phyloP scores from a whole-genome alignment of 805 yeast species.

The Candida verbasci region DNA sequence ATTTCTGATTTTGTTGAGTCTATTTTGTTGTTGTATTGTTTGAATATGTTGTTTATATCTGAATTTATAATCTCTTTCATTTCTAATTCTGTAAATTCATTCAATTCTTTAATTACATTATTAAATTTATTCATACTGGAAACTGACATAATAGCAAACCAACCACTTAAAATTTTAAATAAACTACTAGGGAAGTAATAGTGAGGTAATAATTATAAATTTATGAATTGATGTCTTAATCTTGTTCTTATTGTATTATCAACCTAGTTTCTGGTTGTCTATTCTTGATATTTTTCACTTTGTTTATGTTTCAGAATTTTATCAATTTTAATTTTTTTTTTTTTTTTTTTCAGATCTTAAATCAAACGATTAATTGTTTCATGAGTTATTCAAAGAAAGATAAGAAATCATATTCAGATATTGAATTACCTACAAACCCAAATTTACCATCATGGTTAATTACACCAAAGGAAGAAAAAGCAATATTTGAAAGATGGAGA shows the following conservation, averaged over 20 bases:
- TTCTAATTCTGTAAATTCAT: slow-evolving; percentile 47
- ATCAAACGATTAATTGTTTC: slow-evolving; percentile 4
- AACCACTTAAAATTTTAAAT: not conserved
- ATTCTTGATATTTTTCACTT: too few species aligned
- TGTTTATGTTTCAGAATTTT: too few species aligned
- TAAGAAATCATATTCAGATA: slow-evolving; percentile 33
- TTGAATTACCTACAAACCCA: slow-evolving; percentile 38
- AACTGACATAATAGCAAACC: not conserved
- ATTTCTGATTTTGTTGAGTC: slow-evolving; percentile 10
- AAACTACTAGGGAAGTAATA: too few species aligned
- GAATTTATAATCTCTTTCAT: slow-evolving; percentile 43
- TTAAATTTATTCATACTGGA: slow-evolving; percentile 7
- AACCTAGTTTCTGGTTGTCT: too few species aligned
- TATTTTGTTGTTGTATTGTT: slow-evolving; percentile 22
- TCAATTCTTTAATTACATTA: slow-evolving; percentile 18
- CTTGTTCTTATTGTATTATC: too few species aligned
- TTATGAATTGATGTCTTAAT: too few species aligned
- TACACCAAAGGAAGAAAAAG: slow-evolving; percentile 72
- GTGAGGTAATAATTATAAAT: too few species aligned
- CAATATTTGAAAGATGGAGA: slow-evolving; percentile 68
- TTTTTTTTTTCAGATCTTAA: not conserved
- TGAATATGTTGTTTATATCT: slow-evolving; percentile 24
- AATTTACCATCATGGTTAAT: slow-evolving; percentile 70
- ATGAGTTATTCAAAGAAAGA: slow-evolving; percentile 20
- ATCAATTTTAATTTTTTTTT: too few species aligned